phyloP scores from a whole-genome alignment of 257 asterid species.

The Henckelia pumila region DNA sequence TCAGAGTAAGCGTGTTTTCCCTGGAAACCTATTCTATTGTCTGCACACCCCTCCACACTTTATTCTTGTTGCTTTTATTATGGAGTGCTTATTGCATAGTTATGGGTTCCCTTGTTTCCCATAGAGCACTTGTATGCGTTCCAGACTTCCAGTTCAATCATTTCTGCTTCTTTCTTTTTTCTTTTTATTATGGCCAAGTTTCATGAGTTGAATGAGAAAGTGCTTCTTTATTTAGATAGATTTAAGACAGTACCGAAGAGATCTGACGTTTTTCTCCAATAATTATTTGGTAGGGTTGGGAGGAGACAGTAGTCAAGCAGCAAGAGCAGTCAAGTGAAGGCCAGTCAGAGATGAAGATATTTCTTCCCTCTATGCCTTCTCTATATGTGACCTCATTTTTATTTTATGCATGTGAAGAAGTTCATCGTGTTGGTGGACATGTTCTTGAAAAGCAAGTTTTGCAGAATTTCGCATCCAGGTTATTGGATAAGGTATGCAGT shows the following conservation, averaged over 20 bases:
- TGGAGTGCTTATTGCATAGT: slow-evolving; percentile 10
- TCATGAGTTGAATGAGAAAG: slow-evolving; percentile 12
- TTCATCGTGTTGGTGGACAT: slow-evolving; percentile 94
- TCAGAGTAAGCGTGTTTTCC: slow-evolving; percentile 59
- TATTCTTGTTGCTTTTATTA: slow-evolving; percentile 5
- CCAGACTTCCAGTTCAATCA: slow-evolving; percentile 12
- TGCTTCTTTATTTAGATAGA: slow-evolving; percentile 13
- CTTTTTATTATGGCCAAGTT: slow-evolving; percentile 10
- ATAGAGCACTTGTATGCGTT: slow-evolving; percentile 13
- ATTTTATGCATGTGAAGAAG: slow-evolving; percentile 88
- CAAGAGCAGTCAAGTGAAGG: slow-evolving; percentile 69
- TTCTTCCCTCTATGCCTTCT: slow-evolving; percentile 96
- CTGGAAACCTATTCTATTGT: slow-evolving; percentile 17
- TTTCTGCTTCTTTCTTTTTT: slow-evolving; percentile 12
- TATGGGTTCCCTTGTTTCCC: slow-evolving; percentile 14
- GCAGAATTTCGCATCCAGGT: slow-evolving; percentile 73
- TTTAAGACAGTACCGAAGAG: slow-evolving; percentile 7
- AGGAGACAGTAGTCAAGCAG: slow-evolving; percentile 84
- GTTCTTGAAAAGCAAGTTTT: slow-evolving; percentile 81
- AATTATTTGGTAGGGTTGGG: slow-evolving; percentile 83
- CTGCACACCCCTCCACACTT: slow-evolving; percentile 16
- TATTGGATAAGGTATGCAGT: slow-evolving; percentile 67
- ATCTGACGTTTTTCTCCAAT: slow-evolving; percentile 21
- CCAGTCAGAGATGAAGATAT: slow-evolving; percentile 76
- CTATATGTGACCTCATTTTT: slow-evolving; percentile 68